Evolutionary conservation across 306 rosid species (phyloP), one percentile per base, ranked within the genome.

Genomic region (Inga leiocalycina): DNA sequence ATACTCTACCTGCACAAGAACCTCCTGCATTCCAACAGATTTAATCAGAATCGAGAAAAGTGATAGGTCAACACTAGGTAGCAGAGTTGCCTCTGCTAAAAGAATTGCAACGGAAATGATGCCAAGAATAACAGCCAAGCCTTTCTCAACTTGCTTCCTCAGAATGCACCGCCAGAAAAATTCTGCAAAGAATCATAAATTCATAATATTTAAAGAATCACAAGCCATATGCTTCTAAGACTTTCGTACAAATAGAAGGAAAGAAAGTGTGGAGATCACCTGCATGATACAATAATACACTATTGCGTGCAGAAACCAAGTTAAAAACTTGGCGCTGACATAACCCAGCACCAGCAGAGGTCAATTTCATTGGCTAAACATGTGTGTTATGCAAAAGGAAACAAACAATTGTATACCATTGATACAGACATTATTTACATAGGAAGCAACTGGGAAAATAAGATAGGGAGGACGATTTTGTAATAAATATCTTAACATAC

Each of bases 31-130:
- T 85, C 86, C 89, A 66, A 93, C 98, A 76, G 93, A 87, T 74
- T 91, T 93, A 80, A 96, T 89, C 54, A 93, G 97, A 87, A 96
- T 89, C 16, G 99, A 94, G 84, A 96, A 96, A 80, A 96, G 98
- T 66, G 99, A 96, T 61, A 96, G 88, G 91, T 96, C 90, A 61
- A 93, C 91, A 76, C 88, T 93, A 10, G 99, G 93, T 66, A 96
- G 93, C 66, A 93, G 89, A 68, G 98, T 96, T 74, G 99, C 99
- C 92, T 96, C 99, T 2, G 97, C 98, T 78, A 93, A 88, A 79
- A 96, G 98, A 90, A 96, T 96, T 68, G 98, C 98, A 88, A 79
- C 94, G 30, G 99, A 96, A 85, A 96, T 92, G 79, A 89, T 82
- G 81, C 97, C 96, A 82, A 96, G 97, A 43, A 91, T 61, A 84